Percentiles rank a stretch among this genome's conserved stretches.
Evolutionary conservation across 768 basidiomycete genomes (phyloP).

Genomic region (Leccinum sublutescens): DNA sequence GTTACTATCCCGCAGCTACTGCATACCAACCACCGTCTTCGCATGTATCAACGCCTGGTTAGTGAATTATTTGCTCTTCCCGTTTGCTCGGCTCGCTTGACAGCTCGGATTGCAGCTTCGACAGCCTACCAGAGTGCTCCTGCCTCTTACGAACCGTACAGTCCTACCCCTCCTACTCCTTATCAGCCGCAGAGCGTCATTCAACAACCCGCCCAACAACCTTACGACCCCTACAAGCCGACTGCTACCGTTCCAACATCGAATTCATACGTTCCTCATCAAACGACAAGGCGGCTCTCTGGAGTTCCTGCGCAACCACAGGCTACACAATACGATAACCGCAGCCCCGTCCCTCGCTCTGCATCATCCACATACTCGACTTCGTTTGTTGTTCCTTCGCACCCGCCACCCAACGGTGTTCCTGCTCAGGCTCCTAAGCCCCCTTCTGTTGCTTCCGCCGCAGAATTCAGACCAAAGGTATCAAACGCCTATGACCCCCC

Average conservation of each 20-base stretch:
- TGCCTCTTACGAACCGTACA: slow-evolving; percentile 27
- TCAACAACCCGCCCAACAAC: slow-evolving; percentile 17
- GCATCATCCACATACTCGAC: slow-evolving; percentile 27
- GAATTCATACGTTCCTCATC: slow-evolving; percentile 22
- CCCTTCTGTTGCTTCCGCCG: slow-evolving; percentile 38
- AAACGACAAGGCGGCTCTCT: slow-evolving; percentile 12
- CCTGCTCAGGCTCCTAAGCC: slow-evolving; percentile 30
- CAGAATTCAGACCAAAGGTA: slow-evolving; percentile 60
- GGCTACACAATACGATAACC: slow-evolving; percentile 34
- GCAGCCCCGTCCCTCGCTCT: slow-evolving; percentile 24
- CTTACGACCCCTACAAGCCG: slow-evolving; percentile 40
- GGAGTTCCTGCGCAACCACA: slow-evolving; percentile 19
- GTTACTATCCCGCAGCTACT: slow-evolving; percentile 31
- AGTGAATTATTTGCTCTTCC: slow-evolving; percentile 6
- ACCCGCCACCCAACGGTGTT: slow-evolving; percentile 19
- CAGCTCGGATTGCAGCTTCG: slow-evolving; percentile 10
- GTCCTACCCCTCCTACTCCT: slow-evolving; percentile 16
- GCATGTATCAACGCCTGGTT: slow-evolving; percentile 24
- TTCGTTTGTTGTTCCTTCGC: slow-evolving; percentile 12
- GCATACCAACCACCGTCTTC: slow-evolving; percentile 22
- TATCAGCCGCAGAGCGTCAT: slow-evolving; percentile 15
- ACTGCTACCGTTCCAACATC: slow-evolving; percentile 15
- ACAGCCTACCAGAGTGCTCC: slow-evolving; percentile 11
- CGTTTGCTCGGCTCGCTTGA: slow-evolving; percentile 6
- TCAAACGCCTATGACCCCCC: slow-evolving; percentile 79